These are phyloP conservation scores for Gymnopus androsaceus DNA, from an alignment of 1,284 basidiomycete genomes.

Conservation along the genomic window DNA sequence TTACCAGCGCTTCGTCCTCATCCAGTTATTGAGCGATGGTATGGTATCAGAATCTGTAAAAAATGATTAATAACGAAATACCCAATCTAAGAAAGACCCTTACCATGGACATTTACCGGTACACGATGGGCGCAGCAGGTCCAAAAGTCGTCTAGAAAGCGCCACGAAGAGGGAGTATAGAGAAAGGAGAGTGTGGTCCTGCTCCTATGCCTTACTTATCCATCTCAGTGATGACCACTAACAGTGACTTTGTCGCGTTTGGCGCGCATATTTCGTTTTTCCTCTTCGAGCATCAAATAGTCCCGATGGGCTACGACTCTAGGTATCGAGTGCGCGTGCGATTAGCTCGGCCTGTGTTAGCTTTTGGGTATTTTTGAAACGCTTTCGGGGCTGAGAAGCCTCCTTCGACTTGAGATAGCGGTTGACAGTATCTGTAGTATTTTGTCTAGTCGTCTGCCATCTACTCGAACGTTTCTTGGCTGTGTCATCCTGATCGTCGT, in stretches of 20 bases:
- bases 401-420: conserved; percentile 66
- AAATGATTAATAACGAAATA: no score
- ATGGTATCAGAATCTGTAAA: no score
- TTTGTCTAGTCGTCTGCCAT: conserved; percentile 64
- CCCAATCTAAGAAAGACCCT: no score
- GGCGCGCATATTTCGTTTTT: conserved; percentile 67
- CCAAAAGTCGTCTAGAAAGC: no score
- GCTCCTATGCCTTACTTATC: conserved; percentile 67
- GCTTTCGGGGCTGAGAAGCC: conserved; percentile 61
- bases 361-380: conserved; percentile 48
- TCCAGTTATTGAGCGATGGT: no score
- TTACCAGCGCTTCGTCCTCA: no score
- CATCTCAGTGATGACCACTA: conserved; percentile 71
- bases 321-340: conserved; percentile 78
- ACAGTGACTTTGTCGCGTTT: conserved; percentile 61
- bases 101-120: no score
- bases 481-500: conserved; percentile 25
- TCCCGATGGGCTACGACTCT: conserved; percentile 80
- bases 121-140: no score
- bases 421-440: conserved; percentile 60
- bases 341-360: conserved; percentile 82
- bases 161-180: no score
- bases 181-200: no score
- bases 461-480: conserved; percentile 60
- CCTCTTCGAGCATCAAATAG: conserved; percentile 79